phyloP scores from a whole-genome alignment of 306 rosid species.

The Rosa multiflora region DNA sequence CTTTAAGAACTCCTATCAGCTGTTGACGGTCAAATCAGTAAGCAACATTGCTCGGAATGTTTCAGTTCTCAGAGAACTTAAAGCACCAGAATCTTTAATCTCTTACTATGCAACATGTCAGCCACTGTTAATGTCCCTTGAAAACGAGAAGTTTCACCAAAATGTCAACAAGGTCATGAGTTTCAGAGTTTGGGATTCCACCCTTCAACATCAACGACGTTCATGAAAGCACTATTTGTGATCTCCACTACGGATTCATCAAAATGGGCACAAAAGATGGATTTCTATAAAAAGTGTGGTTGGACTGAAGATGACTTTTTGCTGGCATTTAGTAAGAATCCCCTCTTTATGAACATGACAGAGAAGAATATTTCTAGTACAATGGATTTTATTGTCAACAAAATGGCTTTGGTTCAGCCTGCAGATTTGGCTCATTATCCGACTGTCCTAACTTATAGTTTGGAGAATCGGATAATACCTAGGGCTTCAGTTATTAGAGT shows the following conservation, averaged over 20 bases:
- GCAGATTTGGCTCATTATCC: background rate
- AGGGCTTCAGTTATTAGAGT: slow-evolving; percentile 4
- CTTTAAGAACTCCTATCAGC: background rate
- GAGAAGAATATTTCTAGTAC: background rate
- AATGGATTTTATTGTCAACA: background rate
- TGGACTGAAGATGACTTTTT: background rate
- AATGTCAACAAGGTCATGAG: background rate
- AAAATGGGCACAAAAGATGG: background rate
- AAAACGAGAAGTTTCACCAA: background rate
- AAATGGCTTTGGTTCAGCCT: background rate
- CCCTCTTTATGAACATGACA: background rate
- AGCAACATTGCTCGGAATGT: background rate
- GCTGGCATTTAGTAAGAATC: background rate
- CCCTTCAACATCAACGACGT: background rate
- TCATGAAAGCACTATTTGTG: background rate
- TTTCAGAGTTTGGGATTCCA: background rate
- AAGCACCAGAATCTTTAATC: background rate
- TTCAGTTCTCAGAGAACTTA: background rate
- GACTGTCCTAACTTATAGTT: background rate
- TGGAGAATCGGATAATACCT: background rate
- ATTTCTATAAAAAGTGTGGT: background rate
- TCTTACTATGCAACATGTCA: background rate
- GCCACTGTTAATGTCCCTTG: background rate
- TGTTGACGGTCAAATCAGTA: background rate
- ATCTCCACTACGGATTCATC: background rate